phyloP scores from a whole-genome alignment of 768 basidiomycete genomes.

The Guyanaporus albipodus region DNA sequence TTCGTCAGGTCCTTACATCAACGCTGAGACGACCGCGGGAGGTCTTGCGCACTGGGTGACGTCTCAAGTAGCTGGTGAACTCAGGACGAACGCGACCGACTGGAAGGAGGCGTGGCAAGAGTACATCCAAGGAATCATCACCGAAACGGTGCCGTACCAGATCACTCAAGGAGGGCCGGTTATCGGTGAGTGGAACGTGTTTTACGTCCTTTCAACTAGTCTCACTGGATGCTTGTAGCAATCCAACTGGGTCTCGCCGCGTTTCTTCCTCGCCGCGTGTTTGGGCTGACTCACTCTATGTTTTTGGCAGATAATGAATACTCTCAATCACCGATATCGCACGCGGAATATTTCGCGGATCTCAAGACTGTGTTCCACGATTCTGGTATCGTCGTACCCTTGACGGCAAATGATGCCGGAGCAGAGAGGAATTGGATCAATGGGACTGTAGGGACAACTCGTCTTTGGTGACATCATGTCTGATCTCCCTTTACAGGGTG shows the following conservation, averaged over 20 bases:
- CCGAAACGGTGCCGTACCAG: conserved; percentile 58
- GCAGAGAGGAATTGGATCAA: conserved; percentile 59
- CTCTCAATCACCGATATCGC: conserved; percentile 42
- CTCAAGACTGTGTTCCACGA: conserved; percentile 53
- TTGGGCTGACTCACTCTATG: not conserved
- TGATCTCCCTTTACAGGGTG: conserved; percentile 41
- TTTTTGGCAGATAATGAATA: conserved; percentile 66
- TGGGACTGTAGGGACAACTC: conserved; percentile 48
- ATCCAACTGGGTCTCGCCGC: conserved; percentile 48
- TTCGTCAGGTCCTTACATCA: conserved; percentile 48
- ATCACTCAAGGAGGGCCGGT: conserved; percentile 72
- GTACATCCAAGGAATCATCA: conserved; percentile 65
- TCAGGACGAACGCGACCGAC: conserved; percentile 69
- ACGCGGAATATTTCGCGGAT: conserved; percentile 57
- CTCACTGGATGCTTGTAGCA: conserved; percentile 32
- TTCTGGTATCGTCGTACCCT: conserved; percentile 59
- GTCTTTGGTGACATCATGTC: not conserved
- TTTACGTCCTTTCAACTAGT: not conserved
- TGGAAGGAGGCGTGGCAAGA: conserved; percentile 68
- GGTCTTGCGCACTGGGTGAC: conserved; percentile 72
- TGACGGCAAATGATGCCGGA: conserved; percentile 73
- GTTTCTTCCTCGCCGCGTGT: not conserved
- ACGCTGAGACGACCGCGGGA: conserved; percentile 78
- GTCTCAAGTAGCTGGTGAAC: conserved; percentile 54
- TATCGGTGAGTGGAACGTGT: conserved; percentile 45